Evolutionary conservation across 139 green algal species (phyloP), one percentile per base, ranked within the genome.

Genomic region (Bryopsis sp.): DNA sequence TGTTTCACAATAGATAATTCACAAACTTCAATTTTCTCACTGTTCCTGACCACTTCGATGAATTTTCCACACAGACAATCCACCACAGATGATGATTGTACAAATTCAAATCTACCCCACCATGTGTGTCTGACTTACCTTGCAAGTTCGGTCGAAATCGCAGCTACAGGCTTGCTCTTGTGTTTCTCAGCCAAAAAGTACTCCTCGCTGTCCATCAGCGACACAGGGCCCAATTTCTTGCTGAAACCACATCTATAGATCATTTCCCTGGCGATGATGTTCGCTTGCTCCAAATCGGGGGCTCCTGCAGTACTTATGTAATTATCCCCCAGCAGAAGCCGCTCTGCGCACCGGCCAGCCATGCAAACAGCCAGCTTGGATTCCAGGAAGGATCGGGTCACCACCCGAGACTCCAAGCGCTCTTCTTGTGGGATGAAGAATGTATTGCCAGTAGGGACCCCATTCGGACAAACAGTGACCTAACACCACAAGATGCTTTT

Each of bases 381-480:
- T 77, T 97, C 90, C 81, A 97, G 81, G 73, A 92, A 91, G 3
- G 69, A 78, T 0, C 87, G 77, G 2, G 83, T 94, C 3, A 91
- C 63, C 46, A 95, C 71, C 3, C 67, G 38, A 24, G 74, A 86
- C 77, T 96, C 90, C 50, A 96, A 79, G 38, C 76, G 79, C 65
- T 90, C 86, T 67, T 96, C 90, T 57, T 67, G 71, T 1, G 90
- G 90, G 22, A 95, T 79, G 64, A 96, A 94, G 77, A 92, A 94
- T 15, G 88, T 93, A 74, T 79, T 84, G 5, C 80, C 82, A 22
- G 72, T 78, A 5, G 76, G 70, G 39, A 73, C n/a, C 31, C 79
- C 79, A 2, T 61, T 68, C 29, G 81, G 77, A 71, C 81, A 90
- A 1, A 76, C 71, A 3, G 71, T 78, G 58, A 88, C 77, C 74